Conservation (phyloP, 495 filamentous ascomycete genomes). For the Penicillium argentinense region DNA sequence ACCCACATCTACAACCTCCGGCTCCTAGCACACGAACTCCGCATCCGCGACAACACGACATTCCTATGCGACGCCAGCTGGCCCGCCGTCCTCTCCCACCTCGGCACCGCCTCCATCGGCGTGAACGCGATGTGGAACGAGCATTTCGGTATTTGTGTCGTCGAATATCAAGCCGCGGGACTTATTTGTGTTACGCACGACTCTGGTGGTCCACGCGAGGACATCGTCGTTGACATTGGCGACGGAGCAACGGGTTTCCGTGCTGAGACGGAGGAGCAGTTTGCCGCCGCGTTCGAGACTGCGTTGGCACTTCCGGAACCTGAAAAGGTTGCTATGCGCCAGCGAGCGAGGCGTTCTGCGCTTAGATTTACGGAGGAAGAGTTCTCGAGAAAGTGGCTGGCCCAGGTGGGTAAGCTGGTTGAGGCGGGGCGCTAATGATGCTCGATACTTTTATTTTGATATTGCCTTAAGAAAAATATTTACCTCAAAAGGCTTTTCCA, state of each 20-base stretch:
- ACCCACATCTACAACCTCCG: constrained; percentile 90
- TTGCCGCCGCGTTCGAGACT: constrained; percentile 73
- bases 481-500: no score
- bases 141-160: constrained; percentile 97
- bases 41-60: constrained; percentile 76
- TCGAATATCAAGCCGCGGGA: constrained; percentile 96
- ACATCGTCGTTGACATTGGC: constrained; percentile 82
- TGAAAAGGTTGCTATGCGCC: constrained; percentile 70
- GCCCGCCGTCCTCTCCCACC: constrained; percentile 77
- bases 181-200: constrained; percentile 89
- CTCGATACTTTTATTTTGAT: background rate
- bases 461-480: constrained; percentile 1
- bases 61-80: constrained; percentile 89
- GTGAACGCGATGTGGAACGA: constrained; percentile 99
- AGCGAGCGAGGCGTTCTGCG: constrained; percentile 71
- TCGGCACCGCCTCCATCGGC: constrained; percentile 72
- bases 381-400: constrained; percentile 74
- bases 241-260: constrained; percentile 83
- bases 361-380: constrained; percentile 83
- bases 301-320: constrained; percentile 65
- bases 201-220: constrained; percentile 85
- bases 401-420: constrained; percentile 70
- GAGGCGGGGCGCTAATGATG: constrained; percentile 16
- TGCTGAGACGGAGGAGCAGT: constrained; percentile 72
- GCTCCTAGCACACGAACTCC: constrained; percentile 81